Percentiles rank a stretch among this genome's conserved stretches.
phyloP scores from a whole-genome alignment of 164 flowering plant species.

The Umbilicus rupestris region DNA sequence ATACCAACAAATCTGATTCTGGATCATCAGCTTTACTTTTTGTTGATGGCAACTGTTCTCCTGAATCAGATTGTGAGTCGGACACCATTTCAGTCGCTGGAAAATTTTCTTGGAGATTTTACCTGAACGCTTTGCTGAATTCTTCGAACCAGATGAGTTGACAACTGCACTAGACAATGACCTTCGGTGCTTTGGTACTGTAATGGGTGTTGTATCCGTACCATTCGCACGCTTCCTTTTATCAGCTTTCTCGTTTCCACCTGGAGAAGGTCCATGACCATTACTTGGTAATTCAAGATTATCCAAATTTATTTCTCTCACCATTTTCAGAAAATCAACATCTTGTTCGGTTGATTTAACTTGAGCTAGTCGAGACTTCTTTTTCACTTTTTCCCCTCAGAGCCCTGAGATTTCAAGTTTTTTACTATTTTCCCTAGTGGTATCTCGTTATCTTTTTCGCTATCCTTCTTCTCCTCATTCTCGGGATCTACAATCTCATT shows the following conservation, averaged over 20 bases:
- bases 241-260: constrained; percentile 19
- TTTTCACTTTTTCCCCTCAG: constrained; percentile 36
- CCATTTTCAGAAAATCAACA: constrained; percentile 73
- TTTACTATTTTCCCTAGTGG: constrained; percentile 77
- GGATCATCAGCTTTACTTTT: constrained; percentile 18
- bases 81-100: constrained; percentile 19
- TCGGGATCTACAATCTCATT: constrained; percentile 31
- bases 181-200: constrained; percentile 53
- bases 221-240: constrained; percentile 32
- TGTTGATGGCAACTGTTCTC: constrained; percentile 13
- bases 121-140: constrained; percentile 17
- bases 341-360: constrained; percentile 33
- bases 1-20: constrained; percentile 32
- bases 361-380: constrained; percentile 29
- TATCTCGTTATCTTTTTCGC: constrained; percentile 74
- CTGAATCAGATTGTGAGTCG: constrained; percentile 21
- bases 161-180: constrained; percentile 34
- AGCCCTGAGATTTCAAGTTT: constrained; percentile 45
- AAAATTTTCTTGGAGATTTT: constrained; percentile 17
- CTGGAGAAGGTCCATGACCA: constrained; percentile 31
- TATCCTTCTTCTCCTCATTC: constrained; percentile 48
- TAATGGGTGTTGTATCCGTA: constrained; percentile 21
- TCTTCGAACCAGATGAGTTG: constrained; percentile 21
- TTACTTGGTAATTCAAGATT: constrained; percentile 31
- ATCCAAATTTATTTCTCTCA: constrained; percentile 74